Evolutionary conservation across 305 asterid species (phyloP).

Genomic region (Andrographis paniculata): DNA sequence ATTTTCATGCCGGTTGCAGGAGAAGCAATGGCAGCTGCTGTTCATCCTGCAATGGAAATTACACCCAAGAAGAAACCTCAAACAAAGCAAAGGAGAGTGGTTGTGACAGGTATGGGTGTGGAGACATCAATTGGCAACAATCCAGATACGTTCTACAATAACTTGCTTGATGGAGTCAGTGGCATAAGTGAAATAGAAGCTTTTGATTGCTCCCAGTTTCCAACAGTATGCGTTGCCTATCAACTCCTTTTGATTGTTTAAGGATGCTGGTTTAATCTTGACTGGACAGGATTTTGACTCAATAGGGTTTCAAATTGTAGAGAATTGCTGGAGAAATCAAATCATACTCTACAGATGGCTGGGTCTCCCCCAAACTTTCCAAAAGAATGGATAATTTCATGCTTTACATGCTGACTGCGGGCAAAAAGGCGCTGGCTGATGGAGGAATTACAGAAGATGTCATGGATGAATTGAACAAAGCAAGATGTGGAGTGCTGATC

Average conservation of each 20-base stretch:
- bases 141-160: slow-evolving; percentile 71
- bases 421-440: slow-evolving; percentile 84
- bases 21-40: slow-evolving; percentile 43
- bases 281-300: slow-evolving; percentile 9
- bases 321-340: slow-evolving; percentile 99
- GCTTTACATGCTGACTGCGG: slow-evolving; percentile 94
- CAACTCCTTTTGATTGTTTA: slow-evolving; percentile 13
- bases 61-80: slow-evolving; percentile 50
- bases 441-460: slow-evolving; percentile 77
- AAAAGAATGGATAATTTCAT: slow-evolving; percentile 90
- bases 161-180: slow-evolving; percentile 84
- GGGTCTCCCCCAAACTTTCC: slow-evolving; percentile 88
- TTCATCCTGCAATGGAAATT: slow-evolving; percentile 46
- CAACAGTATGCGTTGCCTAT: slow-evolving; percentile 61
- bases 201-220: slow-evolving; percentile 82
- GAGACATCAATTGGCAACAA: slow-evolving; percentile 85
- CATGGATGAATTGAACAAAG: slow-evolving; percentile 66
- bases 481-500: slow-evolving; percentile 76
- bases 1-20: slow-evolving; percentile 34
- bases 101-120: slow-evolving; percentile 97
- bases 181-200: slow-evolving; percentile 89
- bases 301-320: slow-evolving; percentile 40
- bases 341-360: slow-evolving; percentile 79
- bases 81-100: slow-evolving; percentile 83
- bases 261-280: slow-evolving; percentile 10